Base-by-base conservation (phyloP, 768 basidiomycete genomes). In the Russula dissimulans region DNA sequence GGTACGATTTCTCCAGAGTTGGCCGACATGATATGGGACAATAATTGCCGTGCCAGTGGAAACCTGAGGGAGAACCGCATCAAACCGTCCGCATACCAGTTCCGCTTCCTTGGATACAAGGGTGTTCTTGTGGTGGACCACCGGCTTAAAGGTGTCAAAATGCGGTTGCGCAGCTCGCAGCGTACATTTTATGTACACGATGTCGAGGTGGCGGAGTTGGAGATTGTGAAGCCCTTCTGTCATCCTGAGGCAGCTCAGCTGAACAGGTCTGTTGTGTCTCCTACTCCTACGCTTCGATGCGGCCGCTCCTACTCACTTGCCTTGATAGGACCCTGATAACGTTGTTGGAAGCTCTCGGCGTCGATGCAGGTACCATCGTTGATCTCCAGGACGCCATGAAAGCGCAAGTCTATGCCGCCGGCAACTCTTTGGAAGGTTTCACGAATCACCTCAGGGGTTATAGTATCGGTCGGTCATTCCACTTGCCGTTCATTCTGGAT, bases 161-260 rank as follows among this genome's bases (percentile, higher is more conserved):
- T 92, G 85, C 78, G 85, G 31, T 69, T 90, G 9, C 76, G 91
- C n/a, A 3, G 73, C 6, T 87, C 86, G 0, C 91, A 91, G 89
- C 78, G 76, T 32, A 92, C 92, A 64, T 92, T 92, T 61, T 71
- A 78, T 15, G 81, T 78, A 7, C 77, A 73, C 0, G 69, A 75
- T 3, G 72, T 77, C 39, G 78, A 72, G 38, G 66, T 71, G 43
- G 67, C 65, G 11, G 84, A 86, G 15, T 84, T 91, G 56, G 90
- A 92, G 67, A 89, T 91, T 32, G 85, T 87, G 0, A 76, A 76
- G 56, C 75, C 82, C 1, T 83, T 91, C 65, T 74, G 77, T 43
- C 71, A 71, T 38, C 87, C 89, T 0, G 83, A 80, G 34, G 68
- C 68, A 5, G 82, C 82, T 47, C 84, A 88, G 71, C 73, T 93